A percentile compares a stretch with the other conserved stretches of the same genome.
These are phyloP conservation scores for Sporothrix pseudoabietina DNA, from an alignment of 2,329 filamentous ascomycete genomes.

Conservation along the genomic window DNA sequence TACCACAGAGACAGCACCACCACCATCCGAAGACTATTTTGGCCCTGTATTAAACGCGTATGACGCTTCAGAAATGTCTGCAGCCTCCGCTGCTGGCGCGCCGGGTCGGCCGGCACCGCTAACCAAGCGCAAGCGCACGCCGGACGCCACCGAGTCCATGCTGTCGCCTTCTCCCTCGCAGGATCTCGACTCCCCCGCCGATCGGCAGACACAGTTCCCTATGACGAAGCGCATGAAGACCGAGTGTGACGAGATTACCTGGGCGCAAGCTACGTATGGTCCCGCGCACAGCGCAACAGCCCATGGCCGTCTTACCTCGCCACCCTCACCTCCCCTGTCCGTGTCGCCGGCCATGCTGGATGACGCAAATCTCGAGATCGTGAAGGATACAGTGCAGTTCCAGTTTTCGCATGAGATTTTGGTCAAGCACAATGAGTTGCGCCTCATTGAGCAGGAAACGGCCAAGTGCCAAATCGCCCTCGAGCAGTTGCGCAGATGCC, in stretches of 20 bases:
- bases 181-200: conserved; percentile 17
- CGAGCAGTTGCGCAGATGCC: conserved; percentile 89
- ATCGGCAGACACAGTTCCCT: neutral
- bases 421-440: conserved; percentile 90
- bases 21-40: conserved; percentile 38
- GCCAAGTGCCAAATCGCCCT: conserved; percentile 92
- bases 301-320: conserved; percentile 25
- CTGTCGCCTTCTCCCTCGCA: conserved; percentile 30
- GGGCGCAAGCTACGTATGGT: conserved; percentile 29
- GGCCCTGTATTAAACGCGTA: conserved; percentile 36
- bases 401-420: conserved; percentile 91
- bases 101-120: neutral
- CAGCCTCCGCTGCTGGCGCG: conserved; percentile 24
- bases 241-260: conserved; percentile 41
- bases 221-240: conserved; percentile 38
- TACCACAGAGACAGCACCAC: conserved; percentile 47
- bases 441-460: conserved; percentile 92
- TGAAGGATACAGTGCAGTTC: conserved; percentile 75
- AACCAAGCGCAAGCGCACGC: conserved; percentile 34
- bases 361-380: conserved; percentile 50
- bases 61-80: conserved; percentile 14
- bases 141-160: neutral
- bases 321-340: conserved; percentile 30
- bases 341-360: conserved; percentile 32
- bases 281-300: neutral